Base-by-base conservation (phyloP, 1,284 basidiomycete genomes). In the Meripilus lineatus region DNA sequence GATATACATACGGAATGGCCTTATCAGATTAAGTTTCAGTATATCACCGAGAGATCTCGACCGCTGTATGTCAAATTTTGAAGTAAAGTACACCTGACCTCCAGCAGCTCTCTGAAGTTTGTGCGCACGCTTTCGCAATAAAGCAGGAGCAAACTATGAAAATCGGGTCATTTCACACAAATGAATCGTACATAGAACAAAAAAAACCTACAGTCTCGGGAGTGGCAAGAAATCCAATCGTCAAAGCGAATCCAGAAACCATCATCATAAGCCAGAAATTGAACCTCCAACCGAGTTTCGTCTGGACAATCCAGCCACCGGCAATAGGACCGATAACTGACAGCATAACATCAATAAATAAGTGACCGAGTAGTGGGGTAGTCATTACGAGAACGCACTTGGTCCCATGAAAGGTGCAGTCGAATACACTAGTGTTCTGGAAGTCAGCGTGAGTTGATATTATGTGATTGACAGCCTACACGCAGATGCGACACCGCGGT, bases 331-430 rank as follows among this genome's bases (percentile, higher is more conserved):
- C 79, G 30, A 78, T 63, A 7, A 80, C 75, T 74, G 50, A n/a
- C n/a, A n/a, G 33, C 18, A 21, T 10, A 38, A 6, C 15, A 38
- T 38, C 28, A 8, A 38, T 43, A 3, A 24, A 38, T 22, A 36
- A 44, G 25, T 40, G 32, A 36, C 22, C 20, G 21, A 18, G 11
- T 15, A 11, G 37, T 37, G 28, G 37, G 22, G 24, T 44, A 38
- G 34, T 40, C 17, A n/a, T 21, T 28, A 15, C 6, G 11, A 21
- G 25, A n/a, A 50, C 70, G 15, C 55, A 75, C 75, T 74, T 58
- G 86, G 85, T 7, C 85, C 88, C 15, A 85, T 69, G 58, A 86
- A 88, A 1, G 85, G 83, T 14, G 82, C 81, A 2, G 75, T 72
- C 1, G 80, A 71, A 57, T 84, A 85, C 6, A 86, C 66, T n/a